Evolutionary conservation across 208 protist species (phyloP).

Genomic region (Crithidia acanthocephali): DNA sequence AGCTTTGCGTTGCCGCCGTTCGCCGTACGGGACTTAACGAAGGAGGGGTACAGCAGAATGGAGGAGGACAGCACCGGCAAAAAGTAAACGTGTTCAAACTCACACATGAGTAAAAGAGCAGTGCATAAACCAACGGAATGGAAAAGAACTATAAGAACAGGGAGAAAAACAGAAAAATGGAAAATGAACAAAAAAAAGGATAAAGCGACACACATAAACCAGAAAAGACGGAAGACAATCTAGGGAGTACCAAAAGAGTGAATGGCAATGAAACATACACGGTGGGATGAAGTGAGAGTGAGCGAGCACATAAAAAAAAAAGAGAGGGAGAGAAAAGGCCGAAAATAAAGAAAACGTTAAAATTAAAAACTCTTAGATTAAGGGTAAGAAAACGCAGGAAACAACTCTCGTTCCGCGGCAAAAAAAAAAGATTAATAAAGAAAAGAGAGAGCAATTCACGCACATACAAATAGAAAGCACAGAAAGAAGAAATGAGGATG

Average conservation of each 20-base stretch:
- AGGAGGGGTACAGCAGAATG: background rate
- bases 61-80: background rate
- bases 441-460: too few relatives aligned
- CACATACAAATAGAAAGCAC: too few relatives aligned
- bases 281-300: background rate
- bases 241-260: too few relatives aligned
- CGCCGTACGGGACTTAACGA: background rate
- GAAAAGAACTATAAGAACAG: background rate
- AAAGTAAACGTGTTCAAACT: background rate
- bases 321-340: background rate
- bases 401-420: too few relatives aligned
- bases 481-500: too few relatives aligned
- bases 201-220: too few relatives aligned
- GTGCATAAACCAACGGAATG: background rate
- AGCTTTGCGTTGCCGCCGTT: background rate
- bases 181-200: too few relatives aligned
- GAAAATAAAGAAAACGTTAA: background rate
- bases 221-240: too few relatives aligned
- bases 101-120: background rate
- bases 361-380: background rate
- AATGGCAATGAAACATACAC: too few relatives aligned
- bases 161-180: background rate
- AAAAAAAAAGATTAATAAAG: too few relatives aligned
- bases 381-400: too few relatives aligned
- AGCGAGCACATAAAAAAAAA: slow-evolving; percentile 4